phyloP scores from a whole-genome alignment of 2,329 filamentous ascomycete genomes.

The Xylariaceae sp. region DNA sequence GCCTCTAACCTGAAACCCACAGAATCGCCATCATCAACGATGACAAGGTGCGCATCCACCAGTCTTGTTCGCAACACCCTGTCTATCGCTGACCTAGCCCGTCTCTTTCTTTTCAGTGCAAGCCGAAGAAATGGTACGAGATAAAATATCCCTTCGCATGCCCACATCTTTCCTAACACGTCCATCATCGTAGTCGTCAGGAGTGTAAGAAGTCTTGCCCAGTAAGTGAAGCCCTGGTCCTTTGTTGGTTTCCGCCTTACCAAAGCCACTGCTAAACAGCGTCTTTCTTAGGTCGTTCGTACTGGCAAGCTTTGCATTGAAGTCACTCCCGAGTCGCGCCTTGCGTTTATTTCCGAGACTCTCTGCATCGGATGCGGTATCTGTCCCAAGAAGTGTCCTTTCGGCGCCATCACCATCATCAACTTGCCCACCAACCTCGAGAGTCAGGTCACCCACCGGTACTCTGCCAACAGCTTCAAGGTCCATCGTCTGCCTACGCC shows the following conservation, averaged over 20 bases:
- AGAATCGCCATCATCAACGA: slow-evolving; percentile 99
- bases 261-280: slow-evolving; percentile 14
- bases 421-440: slow-evolving; percentile 99
- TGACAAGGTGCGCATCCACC: slow-evolving; percentile 71
- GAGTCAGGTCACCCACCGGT: slow-evolving; percentile 95
- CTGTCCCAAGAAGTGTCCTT: slow-evolving; percentile 98
- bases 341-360: slow-evolving; percentile 95
- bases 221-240: slow-evolving; percentile 8
- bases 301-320: slow-evolving; percentile 98
- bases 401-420: slow-evolving; percentile 99
- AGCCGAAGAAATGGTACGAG: slow-evolving; percentile 64
- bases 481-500: slow-evolving; percentile 95
- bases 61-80: background rate
- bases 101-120: slow-evolving; percentile 57
- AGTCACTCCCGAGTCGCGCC: slow-evolving; percentile 80
- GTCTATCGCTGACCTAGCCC: background rate
- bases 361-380: slow-evolving; percentile 99
- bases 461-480: slow-evolving; percentile 99
- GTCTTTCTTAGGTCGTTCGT: slow-evolving; percentile 70
- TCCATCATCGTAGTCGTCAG: slow-evolving; percentile 65
- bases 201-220: slow-evolving; percentile 96
- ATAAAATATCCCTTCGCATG: slow-evolving; percentile 8
- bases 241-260: background rate
- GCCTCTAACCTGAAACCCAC: slow-evolving; percentile 19
- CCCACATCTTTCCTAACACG: slow-evolving; percentile 5